Conservation (phyloP, 108 stramenopile genomes). For the Cyclotella atomus region DNA sequence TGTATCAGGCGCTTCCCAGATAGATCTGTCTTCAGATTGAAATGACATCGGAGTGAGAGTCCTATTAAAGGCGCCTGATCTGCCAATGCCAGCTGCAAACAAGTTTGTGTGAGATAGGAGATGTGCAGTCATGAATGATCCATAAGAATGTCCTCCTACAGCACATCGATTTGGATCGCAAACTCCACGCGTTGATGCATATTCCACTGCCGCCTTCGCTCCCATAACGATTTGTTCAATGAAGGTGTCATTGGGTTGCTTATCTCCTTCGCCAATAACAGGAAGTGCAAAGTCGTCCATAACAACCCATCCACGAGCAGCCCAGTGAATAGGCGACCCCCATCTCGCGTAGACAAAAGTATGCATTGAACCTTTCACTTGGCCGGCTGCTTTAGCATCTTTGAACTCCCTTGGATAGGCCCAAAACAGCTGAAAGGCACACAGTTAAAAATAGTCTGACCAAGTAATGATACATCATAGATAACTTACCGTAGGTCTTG, state of each 20-base stretch:
- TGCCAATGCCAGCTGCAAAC: slow-evolving; percentile 46
- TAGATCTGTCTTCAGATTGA: slow-evolving; percentile 55
- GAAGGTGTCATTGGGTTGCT: slow-evolving; percentile 58
- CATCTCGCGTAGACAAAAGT: slow-evolving; percentile 48
- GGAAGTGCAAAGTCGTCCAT: slow-evolving; percentile 54
- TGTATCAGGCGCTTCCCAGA: slow-evolving; percentile 57
- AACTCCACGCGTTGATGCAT: slow-evolving; percentile 43
- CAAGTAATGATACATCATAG: no score
- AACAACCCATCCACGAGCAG: slow-evolving; percentile 53
- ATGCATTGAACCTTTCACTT: slow-evolving; percentile 50
- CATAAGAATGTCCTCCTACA: slow-evolving; percentile 60
- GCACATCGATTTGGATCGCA: slow-evolving; percentile 56
- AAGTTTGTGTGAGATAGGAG: slow-evolving; percentile 53
- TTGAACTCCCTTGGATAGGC: slow-evolving; percentile 61
- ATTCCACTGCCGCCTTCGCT: slow-evolving; percentile 55
- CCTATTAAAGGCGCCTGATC: slow-evolving; percentile 42
- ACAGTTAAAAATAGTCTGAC: no score
- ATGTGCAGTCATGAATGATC: slow-evolving; percentile 62
- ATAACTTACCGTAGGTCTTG: slow-evolving; percentile 45
- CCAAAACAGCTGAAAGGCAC: slow-evolving; percentile 36
- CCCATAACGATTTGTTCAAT: slow-evolving; percentile 56
- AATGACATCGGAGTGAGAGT: slow-evolving; percentile 49
- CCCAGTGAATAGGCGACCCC: slow-evolving; percentile 59
- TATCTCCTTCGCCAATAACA: slow-evolving; percentile 52
- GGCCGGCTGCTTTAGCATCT: slow-evolving; percentile 49